A percentile compares a stretch with the other conserved stretches of the same genome.
phyloP scores from a whole-genome alignment of 179 eudicot species.

The Nepenthes alata region DNA sequence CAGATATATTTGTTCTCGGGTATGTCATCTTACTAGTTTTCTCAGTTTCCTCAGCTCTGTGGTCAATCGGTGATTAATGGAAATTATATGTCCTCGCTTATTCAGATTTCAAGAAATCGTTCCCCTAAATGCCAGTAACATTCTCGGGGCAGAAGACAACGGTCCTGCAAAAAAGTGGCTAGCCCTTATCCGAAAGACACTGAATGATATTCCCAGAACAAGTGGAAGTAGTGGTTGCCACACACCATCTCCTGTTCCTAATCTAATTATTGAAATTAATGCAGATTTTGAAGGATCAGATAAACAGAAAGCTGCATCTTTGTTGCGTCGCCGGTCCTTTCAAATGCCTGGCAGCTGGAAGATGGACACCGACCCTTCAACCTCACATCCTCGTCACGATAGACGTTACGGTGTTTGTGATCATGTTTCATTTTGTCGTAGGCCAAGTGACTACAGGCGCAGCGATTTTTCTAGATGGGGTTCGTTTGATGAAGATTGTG shows the following conservation, averaged over 20 bases:
- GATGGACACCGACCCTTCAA: conserved; percentile 21
- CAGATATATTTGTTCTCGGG: conserved; percentile 96
- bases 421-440: conserved; percentile 33
- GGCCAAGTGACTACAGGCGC: conserved; percentile 58
- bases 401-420: conserved; percentile 39
- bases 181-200: conserved; percentile 51
- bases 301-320: conserved; percentile 26
- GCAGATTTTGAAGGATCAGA: conserved; percentile 35
- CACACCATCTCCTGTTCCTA: conserved; percentile 46
- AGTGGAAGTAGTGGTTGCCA: conserved; percentile 49
- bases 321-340: conserved; percentile 32
- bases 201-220: conserved; percentile 70
- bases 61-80: neutral
- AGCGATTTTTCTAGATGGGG: conserved; percentile 62
- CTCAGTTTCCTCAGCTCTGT: neutral
- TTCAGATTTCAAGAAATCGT: conserved; percentile 89
- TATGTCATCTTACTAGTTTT: conserved; percentile 10
- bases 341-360: conserved; percentile 29
- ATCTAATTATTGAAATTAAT: conserved; percentile 32
- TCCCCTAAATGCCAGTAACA: conserved; percentile 88
- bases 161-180: conserved; percentile 90
- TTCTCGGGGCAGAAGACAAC: conserved; percentile 81
- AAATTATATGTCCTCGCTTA: neutral
- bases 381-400: conserved; percentile 28
- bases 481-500: conserved; percentile 34